Evolutionary conservation across 2,329 filamentous ascomycete species (phyloP).

Genomic region (Microcera coccophila): DNA sequence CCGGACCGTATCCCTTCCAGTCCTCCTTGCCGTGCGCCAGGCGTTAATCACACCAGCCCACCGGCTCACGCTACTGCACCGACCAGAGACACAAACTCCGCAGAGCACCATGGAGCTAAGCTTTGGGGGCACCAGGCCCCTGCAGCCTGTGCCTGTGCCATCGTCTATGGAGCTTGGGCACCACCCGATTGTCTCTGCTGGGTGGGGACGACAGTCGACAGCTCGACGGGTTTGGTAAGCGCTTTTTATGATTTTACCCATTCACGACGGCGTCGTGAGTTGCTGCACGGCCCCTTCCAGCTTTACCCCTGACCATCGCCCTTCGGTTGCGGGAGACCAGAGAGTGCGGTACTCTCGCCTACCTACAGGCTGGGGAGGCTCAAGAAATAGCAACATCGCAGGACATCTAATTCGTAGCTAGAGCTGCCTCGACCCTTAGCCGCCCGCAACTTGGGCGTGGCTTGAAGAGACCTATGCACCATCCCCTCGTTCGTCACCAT

Average conservation of each 20-base stretch:
- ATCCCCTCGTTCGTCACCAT: neutral
- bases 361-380: too few species aligned
- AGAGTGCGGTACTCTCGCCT: too few species aligned
- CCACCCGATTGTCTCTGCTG: constrained; percentile 1
- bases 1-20: constrained; percentile 15
- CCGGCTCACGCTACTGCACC: too few species aligned
- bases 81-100: too few species aligned
- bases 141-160: constrained; percentile 3
- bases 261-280: constrained; percentile 6
- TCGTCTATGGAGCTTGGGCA: constrained; percentile 4
- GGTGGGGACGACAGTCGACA: constrained; percentile 3
- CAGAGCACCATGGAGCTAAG: neutral
- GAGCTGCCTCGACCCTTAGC: too few species aligned
- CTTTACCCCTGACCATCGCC: neutral
- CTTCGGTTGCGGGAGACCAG: too few species aligned
- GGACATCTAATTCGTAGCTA: too few species aligned
- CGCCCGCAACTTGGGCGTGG: too few species aligned
- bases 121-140: neutral
- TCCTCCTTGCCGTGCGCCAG: constrained; percentile 5
- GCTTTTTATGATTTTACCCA: constrained; percentile 6
- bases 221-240: neutral
- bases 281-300: neutral
- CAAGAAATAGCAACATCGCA: too few species aligned
- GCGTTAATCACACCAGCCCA: constrained; percentile 12
- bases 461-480: too few species aligned